These are phyloP conservation scores for Amanita thiersii DNA, from an alignment of 768 basidiomycete genomes.

Conservation along the genomic window DNA sequence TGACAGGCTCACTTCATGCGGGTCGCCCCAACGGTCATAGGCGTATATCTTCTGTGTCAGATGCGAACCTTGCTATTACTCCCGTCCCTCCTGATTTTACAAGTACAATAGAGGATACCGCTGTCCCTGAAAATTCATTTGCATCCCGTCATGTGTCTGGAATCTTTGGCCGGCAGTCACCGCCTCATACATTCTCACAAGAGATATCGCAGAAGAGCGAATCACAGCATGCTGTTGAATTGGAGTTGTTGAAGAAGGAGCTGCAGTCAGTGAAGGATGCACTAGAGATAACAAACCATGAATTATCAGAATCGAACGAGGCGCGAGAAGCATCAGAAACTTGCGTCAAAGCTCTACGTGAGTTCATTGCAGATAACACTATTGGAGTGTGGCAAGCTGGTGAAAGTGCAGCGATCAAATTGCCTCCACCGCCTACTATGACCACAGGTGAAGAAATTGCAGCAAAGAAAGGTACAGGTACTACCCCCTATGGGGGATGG, in stretches of 20 bases:
- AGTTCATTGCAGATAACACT: conserved; percentile 72
- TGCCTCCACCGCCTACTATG: conserved; percentile 34
- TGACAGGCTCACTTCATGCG: conserved; percentile 45
- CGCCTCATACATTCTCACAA: conserved; percentile 20
- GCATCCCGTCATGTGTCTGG: conserved; percentile 39
- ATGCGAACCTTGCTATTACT: conserved; percentile 32
- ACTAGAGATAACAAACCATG: conserved; percentile 55
- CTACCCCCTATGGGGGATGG: conserved; percentile 38
- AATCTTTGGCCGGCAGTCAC: conserved; percentile 43
- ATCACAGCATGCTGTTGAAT: conserved; percentile 26
- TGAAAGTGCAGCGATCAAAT: conserved; percentile 21
- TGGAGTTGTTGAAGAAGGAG: conserved; percentile 56
- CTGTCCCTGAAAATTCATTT: conserved; percentile 14
- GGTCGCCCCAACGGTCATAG: conserved; percentile 46
- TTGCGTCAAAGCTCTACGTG: conserved; percentile 74
- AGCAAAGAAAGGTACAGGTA: conserved; percentile 18
- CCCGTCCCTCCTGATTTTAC: conserved; percentile 20
- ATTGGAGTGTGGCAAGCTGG: conserved; percentile 32
- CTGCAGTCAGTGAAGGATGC: conserved; percentile 46
- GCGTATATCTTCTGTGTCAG: conserved; percentile 71
- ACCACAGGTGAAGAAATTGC: conserved; percentile 28
- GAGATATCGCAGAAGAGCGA: conserved; percentile 3
- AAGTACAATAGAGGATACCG: conserved; percentile 24
- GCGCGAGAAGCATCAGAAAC: conserved; percentile 82
- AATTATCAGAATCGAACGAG: conserved; percentile 72